Evolutionary conservation across 495 filamentous ascomycete genomes (phyloP), one percentile per base, ranked within the genome.

Genomic region (Schizothecium vesticola): DNA sequence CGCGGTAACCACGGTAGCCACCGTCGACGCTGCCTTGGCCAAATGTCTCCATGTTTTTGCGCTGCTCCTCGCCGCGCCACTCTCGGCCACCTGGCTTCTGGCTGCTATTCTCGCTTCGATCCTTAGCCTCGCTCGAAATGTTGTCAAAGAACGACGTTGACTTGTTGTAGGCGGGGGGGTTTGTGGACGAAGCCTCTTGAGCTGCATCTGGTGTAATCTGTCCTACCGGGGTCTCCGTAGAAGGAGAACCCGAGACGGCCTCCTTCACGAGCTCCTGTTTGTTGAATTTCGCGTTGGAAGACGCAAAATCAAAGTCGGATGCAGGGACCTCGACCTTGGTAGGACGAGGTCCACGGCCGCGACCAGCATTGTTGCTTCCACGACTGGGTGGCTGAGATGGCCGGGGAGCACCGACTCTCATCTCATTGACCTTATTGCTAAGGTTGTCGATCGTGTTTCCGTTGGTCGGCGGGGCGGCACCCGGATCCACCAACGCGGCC

Each of bases 11-110:
- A 16, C 92, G 87, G 73, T 91, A 93, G 7, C 90, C 88, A 67
- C 85, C 86, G 74, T 99, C 95, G 21, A 99, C 94, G 71, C 92
- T 97, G 57, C 94, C 93, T 78, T 97, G 92, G n/a, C 95, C 95
- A 72, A 99, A 99, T 0, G 95, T 99, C 80, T 99, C 95, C 67
- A 99, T 88, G 76, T 99, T 99, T 78, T 92, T 92, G 79, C 90
- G 93, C 71, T 93, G 89, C 76, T 99, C 95, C 76, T 97, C 93
- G 21, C 88, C 89, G 59, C 95, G 87, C 88, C 94, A 96, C 75
- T 96, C 92, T 22, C 91, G 89, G n/a, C 94, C 94, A 64, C 91
- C 92, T 4, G 86, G 82, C 68, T 89, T 89, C 51, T 83, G 82
- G 33, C 83, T 83, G 19, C 82, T 78, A 61, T 83, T 85, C 73